These are phyloP conservation scores for Eucalyptus curtisii DNA, from an alignment of 345 rosid genomes.

Conservation along the genomic window DNA sequence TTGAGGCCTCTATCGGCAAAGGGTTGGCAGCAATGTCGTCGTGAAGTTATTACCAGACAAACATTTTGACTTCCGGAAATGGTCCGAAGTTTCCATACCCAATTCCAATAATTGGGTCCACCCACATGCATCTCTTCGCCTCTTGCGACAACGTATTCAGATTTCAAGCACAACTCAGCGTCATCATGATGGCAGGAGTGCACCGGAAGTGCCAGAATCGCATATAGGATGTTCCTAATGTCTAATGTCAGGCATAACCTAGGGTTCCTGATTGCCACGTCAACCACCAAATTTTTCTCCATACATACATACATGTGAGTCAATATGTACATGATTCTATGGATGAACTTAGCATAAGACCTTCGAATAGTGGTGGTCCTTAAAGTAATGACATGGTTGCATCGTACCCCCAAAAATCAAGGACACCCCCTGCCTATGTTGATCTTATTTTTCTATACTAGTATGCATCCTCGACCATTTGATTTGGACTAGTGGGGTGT, in stretches of 20 bases:
- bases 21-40: neutral
- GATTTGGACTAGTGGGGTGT: neutral
- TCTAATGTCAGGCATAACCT: neutral
- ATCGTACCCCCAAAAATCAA: neutral
- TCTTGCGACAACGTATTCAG: neutral
- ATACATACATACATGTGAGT: too few species aligned
- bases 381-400: neutral
- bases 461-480: neutral
- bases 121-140: neutral
- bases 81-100: neutral
- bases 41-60: neutral
- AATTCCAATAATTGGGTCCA: neutral
- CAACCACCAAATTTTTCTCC: neutral
- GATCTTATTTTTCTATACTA: neutral
- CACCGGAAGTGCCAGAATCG: neutral
- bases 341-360: neutral
- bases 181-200: neutral
- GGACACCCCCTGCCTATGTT: neutral
- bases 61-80: neutral
- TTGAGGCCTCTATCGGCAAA: neutral
- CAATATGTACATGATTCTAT: neutral
- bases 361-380: neutral
- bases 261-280: neutral
- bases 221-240: neutral
- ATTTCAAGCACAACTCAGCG: neutral